phyloP scores from a whole-genome alignment of 2,329 filamentous ascomycete genomes.

The Endothia cerciana region DNA sequence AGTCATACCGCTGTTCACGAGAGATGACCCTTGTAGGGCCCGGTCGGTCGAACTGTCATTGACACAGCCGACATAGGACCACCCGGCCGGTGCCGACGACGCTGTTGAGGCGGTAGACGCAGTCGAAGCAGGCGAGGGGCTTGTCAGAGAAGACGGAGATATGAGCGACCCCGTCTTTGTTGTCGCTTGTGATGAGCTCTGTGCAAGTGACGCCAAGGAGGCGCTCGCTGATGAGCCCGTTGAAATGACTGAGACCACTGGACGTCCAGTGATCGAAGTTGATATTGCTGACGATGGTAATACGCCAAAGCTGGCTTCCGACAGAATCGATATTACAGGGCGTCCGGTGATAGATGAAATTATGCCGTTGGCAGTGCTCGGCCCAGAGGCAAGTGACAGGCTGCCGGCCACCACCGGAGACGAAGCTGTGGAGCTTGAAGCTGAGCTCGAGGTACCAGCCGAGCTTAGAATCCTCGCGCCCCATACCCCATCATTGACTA shows the following conservation, averaged over 20 bases:
- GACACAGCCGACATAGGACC: slow-evolving; percentile 24
- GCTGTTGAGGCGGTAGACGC: neutral
- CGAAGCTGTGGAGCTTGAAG: neutral
- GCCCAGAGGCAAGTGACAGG: neutral
- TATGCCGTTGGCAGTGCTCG: neutral
- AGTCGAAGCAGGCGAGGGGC: neutral
- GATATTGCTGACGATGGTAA: neutral
- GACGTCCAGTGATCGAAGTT: neutral
- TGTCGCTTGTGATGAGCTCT: neutral
- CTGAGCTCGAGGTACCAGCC: neutral
- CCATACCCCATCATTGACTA: slow-evolving; percentile 22
- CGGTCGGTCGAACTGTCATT: slow-evolving; percentile 27
- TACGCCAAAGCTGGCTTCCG: neutral
- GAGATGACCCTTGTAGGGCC: slow-evolving; percentile 31
- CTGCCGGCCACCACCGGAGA: neutral
- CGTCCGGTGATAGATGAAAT: neutral
- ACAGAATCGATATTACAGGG: neutral
- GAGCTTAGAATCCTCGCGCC: slow-evolving; percentile 21
- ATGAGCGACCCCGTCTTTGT: neutral
- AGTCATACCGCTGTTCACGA: slow-evolving; percentile 27
- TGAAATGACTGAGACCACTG: neutral
- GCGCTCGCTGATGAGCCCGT: neutral
- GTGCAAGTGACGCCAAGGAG: neutral
- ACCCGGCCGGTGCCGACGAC: slow-evolving; percentile 4
- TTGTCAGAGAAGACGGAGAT: neutral